Conservation (phyloP, 1,284 basidiomycete species). For the Fomes fomentarius region DNA sequence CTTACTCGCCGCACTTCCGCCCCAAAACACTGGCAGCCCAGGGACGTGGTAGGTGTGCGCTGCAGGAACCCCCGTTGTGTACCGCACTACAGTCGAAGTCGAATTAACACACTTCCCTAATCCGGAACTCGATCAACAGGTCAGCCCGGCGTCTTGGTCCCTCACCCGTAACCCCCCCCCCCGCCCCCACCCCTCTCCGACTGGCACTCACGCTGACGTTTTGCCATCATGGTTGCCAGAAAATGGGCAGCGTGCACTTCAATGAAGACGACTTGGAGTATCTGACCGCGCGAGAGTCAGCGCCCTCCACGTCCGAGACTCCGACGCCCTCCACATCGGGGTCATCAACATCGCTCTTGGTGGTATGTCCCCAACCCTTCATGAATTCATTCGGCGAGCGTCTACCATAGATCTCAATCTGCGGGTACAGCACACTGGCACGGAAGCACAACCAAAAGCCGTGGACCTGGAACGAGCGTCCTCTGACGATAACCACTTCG, state of each 20-base stretch:
- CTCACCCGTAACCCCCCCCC: too few relatives aligned
- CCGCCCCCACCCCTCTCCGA: too few relatives aligned
- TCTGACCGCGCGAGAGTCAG: conserved; percentile 4
- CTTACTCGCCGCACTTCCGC: too few relatives aligned
- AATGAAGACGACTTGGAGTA: conserved; percentile 5
- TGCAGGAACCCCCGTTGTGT: too few relatives aligned
- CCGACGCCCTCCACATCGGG: background rate
- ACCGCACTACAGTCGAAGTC: too few relatives aligned
- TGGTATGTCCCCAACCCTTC: too few relatives aligned
- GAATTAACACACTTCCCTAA: too few relatives aligned
- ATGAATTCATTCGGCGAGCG: background rate
- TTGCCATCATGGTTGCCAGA: conserved; percentile 4
- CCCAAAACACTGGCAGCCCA: too few relatives aligned
- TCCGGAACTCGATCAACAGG: too few relatives aligned
- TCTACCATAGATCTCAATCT: conserved; percentile 1
- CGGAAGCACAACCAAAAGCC: background rate
- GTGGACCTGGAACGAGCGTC: conserved; percentile 3
- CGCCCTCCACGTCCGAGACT: too few relatives aligned
- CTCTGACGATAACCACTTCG: background rate
- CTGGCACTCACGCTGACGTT: background rate
- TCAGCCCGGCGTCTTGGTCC: too few relatives aligned
- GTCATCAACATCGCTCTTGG: background rate
- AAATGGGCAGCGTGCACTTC: conserved; percentile 1
- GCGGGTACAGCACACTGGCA: conserved; percentile 1
- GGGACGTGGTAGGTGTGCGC: too few relatives aligned